Evolutionary conservation across 2,329 filamentous ascomycete genomes (phyloP), one percentile per base, ranked within the genome.

Genomic region (Cytospora mali): DNA sequence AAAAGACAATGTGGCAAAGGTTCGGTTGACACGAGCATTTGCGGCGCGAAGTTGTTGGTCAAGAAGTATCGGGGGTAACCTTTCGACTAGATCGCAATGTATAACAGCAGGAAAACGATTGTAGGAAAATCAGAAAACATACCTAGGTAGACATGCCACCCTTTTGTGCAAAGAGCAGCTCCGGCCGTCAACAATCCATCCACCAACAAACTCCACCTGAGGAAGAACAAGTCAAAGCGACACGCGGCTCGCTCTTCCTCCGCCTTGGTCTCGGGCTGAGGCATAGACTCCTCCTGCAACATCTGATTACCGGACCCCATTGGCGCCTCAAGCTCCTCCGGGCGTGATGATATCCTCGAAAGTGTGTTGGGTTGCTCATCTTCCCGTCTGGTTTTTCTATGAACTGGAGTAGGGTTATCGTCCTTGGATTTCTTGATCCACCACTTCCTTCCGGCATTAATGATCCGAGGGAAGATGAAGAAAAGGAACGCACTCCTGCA

Each of bases 121-220:
- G 33, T n/a, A 25, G 53, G 25, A 39, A 14, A 4, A 25, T 7
- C 3, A 21, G 5, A 16, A 2, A 5, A 59, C 77, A 67, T 70
- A 81, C 81, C 78, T 0, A 90, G 73, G 68, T 89, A 91, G 53
- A 91, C 85, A 67, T 92, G 88, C 86, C 87, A 91, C 1, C 81
- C 80, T 54, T 84, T 64, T 0, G 81, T 85, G 0, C 87, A 85
- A 66, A 90, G 87, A 0, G 85, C 83, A 0, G 87, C 84, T 0
- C 85, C 76, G 2, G 83, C 83, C 0, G 89, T 92, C 25, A 92
- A 75, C 0, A 84, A 68, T 0, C 87, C 87, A 68, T 92, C 89
- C 0, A 86, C 76, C 0, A 91, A 72, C 3, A 91, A 76, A 64
- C 86, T 89, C 77, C 84, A 89, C 3, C 86, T 80, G 3, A 89